Evolutionary conservation across 2,329 filamentous ascomycete genomes (phyloP), one percentile per base, ranked within the genome.

Genomic region (Exophiala calicioides): DNA sequence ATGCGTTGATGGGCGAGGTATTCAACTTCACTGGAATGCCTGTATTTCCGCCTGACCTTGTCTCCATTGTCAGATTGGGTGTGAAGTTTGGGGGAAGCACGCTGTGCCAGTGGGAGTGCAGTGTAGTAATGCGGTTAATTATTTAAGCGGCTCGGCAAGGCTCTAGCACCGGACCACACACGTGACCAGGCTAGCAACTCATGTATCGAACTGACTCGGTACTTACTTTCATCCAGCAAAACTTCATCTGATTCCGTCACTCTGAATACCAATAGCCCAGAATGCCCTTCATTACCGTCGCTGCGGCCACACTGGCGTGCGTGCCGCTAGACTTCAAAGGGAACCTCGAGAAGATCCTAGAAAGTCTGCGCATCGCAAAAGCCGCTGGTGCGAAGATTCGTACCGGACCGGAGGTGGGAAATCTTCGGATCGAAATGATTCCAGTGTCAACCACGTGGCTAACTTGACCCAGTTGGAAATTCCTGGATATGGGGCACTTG

Each of bases 401-500:
- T 40, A 75, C 78, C 2, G 79, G 80, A 3, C 80, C 76, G 2
- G 80, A 57, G 38, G 76, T 61, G 66, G 77, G 13, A 75, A 78
- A 27, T 34, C 34, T 31, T 29, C 16, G 16, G 16, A n/a, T n/a
- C 19, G 6, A 1, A 13, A 32, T 27, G n/a, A 29, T 21, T 23
- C 30, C 20, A 20, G 23, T n/a, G 8, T 8, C 24, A 21, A 5
- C 23, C 24, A 21, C 21, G 32, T 36, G 30, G 21, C 36, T 46
- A 26, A 42, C 41, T 26, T 26, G 15, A 31, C 30, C 30, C 31
- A 69, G 62, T 68, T 77, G 4, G 74, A 77, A 56, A 74, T 78
- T 38, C 72, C 71, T n/a, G 82, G 81, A 34, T 86, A 85, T 72
- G 80, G 76, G 44, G 79, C 81, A 59, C 75, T 86, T 5, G 85